Percentiles rank a stretch among this genome's conserved stretches.
phyloP scores from a whole-genome alignment of 148 eudicot species.

The Rhododendron williamsianum region DNA sequence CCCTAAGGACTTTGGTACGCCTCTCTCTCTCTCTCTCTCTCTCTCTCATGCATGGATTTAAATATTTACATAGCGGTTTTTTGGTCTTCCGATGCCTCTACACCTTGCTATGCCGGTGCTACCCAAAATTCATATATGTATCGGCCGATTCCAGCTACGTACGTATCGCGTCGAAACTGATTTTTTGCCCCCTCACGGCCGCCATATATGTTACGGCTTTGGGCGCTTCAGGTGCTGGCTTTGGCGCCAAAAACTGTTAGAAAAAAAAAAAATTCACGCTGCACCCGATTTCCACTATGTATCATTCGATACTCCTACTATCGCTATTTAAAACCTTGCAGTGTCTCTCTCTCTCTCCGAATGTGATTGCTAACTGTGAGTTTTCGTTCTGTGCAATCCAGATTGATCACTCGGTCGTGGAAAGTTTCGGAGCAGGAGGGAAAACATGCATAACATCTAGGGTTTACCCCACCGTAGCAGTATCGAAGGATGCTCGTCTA shows the following conservation, averaged over 20 bases:
- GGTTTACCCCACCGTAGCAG: conserved; percentile 66
- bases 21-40: neutral
- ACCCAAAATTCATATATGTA: no score
- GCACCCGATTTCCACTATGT: neutral
- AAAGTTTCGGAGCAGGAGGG: conserved; percentile 71
- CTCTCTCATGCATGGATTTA: neutral
- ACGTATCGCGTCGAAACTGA: neutral
- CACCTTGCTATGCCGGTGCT: neutral
- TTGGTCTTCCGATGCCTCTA: neutral
- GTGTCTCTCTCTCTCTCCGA: neutral
- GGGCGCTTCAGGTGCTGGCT: neutral
- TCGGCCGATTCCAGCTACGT: no score
- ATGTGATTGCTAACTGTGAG: neutral
- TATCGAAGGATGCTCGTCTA: conserved; percentile 42
- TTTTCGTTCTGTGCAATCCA: conserved; percentile 29
- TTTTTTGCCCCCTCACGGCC: neutral
- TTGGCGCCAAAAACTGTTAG: neutral
- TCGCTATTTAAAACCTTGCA: neutral
- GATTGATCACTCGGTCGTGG: conserved; percentile 86
- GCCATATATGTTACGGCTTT: neutral
- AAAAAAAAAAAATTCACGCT: neutral
- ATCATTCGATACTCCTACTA: neutral
- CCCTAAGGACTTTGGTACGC: conserved; percentile 56
- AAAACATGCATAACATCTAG: conserved; percentile 63
- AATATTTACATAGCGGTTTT: neutral